A percentile compares a stretch with the other conserved stretches of the same genome.
Conservation (phyloP, 768 basidiomycete genomes). For the Austroboletus festivus region DNA sequence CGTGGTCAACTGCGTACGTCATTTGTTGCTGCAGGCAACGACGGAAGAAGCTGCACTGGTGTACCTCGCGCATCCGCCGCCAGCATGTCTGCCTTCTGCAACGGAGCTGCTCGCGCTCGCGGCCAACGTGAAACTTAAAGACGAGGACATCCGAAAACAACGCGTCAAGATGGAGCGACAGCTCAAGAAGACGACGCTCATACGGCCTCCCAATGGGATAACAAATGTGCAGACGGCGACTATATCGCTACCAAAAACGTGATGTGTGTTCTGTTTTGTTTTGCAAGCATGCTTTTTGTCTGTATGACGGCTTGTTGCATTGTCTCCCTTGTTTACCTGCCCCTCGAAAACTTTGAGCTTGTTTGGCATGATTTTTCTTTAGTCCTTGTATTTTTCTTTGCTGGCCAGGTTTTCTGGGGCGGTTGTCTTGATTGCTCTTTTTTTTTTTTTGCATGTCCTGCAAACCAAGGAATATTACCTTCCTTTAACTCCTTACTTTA, state of each 20-base stretch:
- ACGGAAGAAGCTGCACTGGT: conserved; percentile 47
- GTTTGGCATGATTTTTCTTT: background rate
- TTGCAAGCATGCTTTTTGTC: conserved; percentile 12
- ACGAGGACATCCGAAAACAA: conserved; percentile 76
- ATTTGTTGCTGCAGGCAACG: conserved; percentile 50
- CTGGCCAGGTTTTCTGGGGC: background rate
- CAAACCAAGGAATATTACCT: background rate
- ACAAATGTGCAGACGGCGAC: conserved; percentile 24
- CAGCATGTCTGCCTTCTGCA: conserved; percentile 50
- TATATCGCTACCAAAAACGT: conserved; percentile 30
- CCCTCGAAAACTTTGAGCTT: background rate
- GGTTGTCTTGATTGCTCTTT: background rate
- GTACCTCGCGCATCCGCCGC: conserved; percentile 49
- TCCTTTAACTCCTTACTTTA: background rate
- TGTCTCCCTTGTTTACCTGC: background rate
- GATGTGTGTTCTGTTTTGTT: conserved; percentile 7
- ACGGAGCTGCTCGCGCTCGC: conserved; percentile 63
- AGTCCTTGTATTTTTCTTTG: background rate
- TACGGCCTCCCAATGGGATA: conserved; percentile 30
- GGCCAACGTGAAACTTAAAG: conserved; percentile 67
- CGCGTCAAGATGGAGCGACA: conserved; percentile 74
- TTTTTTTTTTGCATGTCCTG: background rate
- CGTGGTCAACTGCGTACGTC: conserved; percentile 57
- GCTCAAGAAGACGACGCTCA: conserved; percentile 55
- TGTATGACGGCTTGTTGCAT: conserved; percentile 7